Conservation (phyloP, 371 early-diverging fungal species). For the Apophysomyces trapeziformis region DNA sequence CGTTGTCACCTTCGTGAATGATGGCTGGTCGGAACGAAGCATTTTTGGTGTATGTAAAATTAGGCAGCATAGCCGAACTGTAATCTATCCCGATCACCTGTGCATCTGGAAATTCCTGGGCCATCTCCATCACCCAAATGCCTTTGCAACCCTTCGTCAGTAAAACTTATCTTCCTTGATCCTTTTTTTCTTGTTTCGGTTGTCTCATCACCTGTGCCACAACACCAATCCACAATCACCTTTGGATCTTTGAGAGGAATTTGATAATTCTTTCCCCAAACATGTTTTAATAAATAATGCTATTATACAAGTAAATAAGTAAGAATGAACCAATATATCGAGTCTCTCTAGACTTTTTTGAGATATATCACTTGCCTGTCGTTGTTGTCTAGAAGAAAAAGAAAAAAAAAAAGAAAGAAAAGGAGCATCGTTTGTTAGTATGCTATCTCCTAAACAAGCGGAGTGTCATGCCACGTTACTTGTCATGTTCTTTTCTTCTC, state of each 20-base stretch:
- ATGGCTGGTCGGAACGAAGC: conserved; percentile 21
- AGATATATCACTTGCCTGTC: conserved; percentile 25
- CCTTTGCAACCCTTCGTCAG: conserved; percentile 17
- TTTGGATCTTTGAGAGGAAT: conserved; percentile 27
- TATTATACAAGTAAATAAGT: conserved; percentile 14
- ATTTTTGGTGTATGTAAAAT: conserved; percentile 21
- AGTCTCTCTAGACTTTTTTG: not conserved
- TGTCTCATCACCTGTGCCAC: conserved; percentile 35
- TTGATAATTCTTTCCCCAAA: conserved; percentile 29
- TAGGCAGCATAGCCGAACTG: conserved; percentile 17
- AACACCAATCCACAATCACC: conserved; percentile 41
- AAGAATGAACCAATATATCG: not conserved
- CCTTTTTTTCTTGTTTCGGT: not conserved
- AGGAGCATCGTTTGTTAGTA: not conserved
- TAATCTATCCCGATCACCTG: conserved; percentile 38
- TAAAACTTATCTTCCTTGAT: not conserved
- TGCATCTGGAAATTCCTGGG: conserved; percentile 33
- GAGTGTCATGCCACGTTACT: conserved; percentile 8
- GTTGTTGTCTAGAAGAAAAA: conserved; percentile 33
- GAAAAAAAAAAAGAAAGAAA: not conserved
- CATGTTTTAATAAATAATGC: conserved; percentile 44
- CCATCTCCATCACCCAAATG: conserved; percentile 47
- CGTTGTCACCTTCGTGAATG: conserved; percentile 25
- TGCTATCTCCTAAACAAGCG: not conserved
- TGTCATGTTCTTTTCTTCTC: conserved; percentile 25